Percentiles rank a stretch among this genome's conserved stretches.
Conservation (phyloP, 2,329 filamentous ascomycete genomes). For the Trichoderma sp. region DNA sequence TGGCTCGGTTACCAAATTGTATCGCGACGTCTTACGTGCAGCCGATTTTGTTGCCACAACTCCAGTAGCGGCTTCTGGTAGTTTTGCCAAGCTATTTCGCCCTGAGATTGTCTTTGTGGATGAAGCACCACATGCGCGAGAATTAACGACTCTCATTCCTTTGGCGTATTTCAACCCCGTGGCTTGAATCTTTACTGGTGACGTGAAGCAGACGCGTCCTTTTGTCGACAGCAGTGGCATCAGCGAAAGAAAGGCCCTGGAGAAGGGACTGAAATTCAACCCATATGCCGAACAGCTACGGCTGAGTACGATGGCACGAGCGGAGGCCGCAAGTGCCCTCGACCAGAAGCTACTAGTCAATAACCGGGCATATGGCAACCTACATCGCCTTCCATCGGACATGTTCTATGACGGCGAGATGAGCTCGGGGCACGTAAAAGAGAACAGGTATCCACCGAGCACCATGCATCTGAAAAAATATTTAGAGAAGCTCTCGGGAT, state of each 20-base stretch:
- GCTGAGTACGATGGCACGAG: conserved; percentile 47
- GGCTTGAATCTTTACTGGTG: conserved; percentile 52
- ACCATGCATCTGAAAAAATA: conserved; percentile 38
- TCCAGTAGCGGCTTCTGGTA: conserved; percentile 47
- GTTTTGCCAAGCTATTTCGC: conserved; percentile 61
- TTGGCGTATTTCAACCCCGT: conserved; percentile 49
- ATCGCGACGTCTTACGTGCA: conserved; percentile 43
- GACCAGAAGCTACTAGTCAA: conserved; percentile 44
- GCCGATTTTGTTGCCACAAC: conserved; percentile 53
- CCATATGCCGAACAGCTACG: conserved; percentile 41
- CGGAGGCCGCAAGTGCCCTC: conserved; percentile 40
- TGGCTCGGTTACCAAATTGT: conserved; percentile 42
- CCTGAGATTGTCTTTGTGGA: conserved; percentile 87
- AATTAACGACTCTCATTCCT: conserved; percentile 51
- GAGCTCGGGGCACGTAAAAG: conserved; percentile 38
- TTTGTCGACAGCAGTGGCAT: conserved; percentile 43
- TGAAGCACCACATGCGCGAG: conserved; percentile 58
- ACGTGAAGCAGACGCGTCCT: conserved; percentile 50
- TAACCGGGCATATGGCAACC: conserved; percentile 44
- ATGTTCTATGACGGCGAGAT: conserved; percentile 49
- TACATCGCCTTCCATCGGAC: conserved; percentile 48
- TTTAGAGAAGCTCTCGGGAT: conserved; percentile 37
- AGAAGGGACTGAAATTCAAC: conserved; percentile 37
- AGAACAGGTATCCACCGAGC: conserved; percentile 36
- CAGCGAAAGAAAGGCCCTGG: conserved; percentile 29